Evolutionary conservation across 768 basidiomycete species (phyloP), one percentile per base, ranked within the genome.

Genomic region (Amylocystis lapponica): DNA sequence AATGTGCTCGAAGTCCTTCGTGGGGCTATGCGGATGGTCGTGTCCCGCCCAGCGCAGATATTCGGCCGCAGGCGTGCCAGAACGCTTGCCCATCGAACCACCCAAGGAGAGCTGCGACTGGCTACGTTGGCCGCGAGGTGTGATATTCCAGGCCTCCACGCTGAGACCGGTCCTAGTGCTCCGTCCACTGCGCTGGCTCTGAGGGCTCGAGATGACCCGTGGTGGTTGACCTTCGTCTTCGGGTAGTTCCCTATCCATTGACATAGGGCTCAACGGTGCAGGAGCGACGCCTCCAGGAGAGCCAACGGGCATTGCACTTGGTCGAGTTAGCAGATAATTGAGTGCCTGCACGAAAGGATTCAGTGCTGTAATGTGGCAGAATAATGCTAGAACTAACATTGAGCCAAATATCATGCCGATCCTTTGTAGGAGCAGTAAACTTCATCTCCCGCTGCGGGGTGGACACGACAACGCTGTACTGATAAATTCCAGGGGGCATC

Each of bases 371-470:
- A 46, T 25, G 11, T 43, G 20, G 45, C 47, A 23, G 49, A 39
- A 50, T 31, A 29, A 49, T 25, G 22, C 5, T 7, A 26, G 21
- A 5, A 69, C 81, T 46, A 62, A 93, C 92, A 64, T 83, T 86
- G 41, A 91, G 70, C 96, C 96, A 99, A 48, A 97, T 92, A 54
- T 98, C 94, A 58, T 99, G 96, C 41, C 94, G 75, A 52, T 98
- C 96, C 60, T 89, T 88, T 7, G 85, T 94, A 2, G 86, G 85
- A 5, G 93, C 93, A n/a, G 96, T 98, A 57, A 99, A 84, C 70
- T 96, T 95, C 81, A 98, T 96, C 66, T 99, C 96, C 45, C 95
- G 76, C 49, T 92, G 87, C 10, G 91, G 86, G 0, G 94, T 96
- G 19, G 89, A 83, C 44, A 99, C 82, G 32, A 99, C 72, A 20